These are phyloP conservation scores for Ogataea populi-albae DNA, from an alignment of 805 yeast species.

Conservation along the genomic window DNA sequence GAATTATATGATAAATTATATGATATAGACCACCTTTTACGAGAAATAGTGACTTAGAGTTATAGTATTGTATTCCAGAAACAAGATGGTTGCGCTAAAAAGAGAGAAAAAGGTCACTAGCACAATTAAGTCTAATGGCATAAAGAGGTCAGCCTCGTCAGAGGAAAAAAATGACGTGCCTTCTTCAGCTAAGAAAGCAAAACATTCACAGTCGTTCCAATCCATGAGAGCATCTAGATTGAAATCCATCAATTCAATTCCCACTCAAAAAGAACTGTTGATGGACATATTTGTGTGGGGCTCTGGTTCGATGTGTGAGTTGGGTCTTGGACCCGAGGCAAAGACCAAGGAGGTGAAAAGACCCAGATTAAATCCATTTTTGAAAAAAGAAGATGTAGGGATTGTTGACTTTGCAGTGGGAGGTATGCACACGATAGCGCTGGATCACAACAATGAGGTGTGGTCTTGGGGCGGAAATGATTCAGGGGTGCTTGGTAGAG, in stretches of 20 bases:
- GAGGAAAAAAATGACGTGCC: constrained; percentile 24
- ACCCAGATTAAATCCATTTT: constrained; percentile 84
- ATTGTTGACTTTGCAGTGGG: constrained; percentile 91
- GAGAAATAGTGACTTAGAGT: neutral
- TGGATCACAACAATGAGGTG: constrained; percentile 70
- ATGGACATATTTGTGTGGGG: constrained; percentile 93
- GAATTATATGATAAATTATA: too few species aligned
- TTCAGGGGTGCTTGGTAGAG: constrained; percentile 86
- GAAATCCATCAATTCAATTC: constrained; percentile 43
- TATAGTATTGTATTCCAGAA: neutral
- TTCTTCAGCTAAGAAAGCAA: constrained; percentile 33
- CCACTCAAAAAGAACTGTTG: constrained; percentile 38
- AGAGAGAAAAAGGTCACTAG: constrained; percentile 25
- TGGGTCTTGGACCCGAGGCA: constrained; percentile 95
- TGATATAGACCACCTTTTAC: too few species aligned
- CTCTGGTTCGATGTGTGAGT: constrained; percentile 94
- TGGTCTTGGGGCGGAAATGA: constrained; percentile 99
- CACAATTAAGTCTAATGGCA: constrained; percentile 17
- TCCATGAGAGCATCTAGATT: constrained; percentile 49
- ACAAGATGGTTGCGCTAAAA: constrained; percentile 42
- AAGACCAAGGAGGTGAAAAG: constrained; percentile 91
- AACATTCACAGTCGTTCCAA: constrained; percentile 37
- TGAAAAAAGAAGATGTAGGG: constrained; percentile 59
- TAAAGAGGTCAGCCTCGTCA: constrained; percentile 17
- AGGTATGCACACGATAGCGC: constrained; percentile 89